Conservation (phyloP, 257 asterid genomes). For the Paraleonurus japonicus region DNA sequence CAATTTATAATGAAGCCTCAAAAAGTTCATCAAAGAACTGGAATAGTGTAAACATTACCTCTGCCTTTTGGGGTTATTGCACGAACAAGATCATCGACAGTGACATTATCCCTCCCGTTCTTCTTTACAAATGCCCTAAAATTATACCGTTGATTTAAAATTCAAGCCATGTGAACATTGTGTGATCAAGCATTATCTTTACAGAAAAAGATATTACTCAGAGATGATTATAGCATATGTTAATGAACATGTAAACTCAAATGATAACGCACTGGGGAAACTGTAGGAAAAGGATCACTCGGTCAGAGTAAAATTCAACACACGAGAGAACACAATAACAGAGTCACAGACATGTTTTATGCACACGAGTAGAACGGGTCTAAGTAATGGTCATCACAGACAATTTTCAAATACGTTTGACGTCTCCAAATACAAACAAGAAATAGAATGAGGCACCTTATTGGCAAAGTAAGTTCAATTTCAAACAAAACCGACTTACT, state of each 20-base stretch:
- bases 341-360: background rate
- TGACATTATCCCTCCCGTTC: conserved; percentile 43
- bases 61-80: conserved; percentile 53
- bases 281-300: background rate
- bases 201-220: background rate
- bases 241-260: background rate
- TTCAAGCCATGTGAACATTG: background rate
- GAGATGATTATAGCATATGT: background rate
- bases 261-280: background rate
- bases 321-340: background rate
- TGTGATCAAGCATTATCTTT: conserved; percentile 1
- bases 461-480: background rate
- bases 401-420: background rate
- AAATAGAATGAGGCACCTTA: background rate
- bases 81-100: conserved; percentile 47
- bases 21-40: conserved; percentile 2
- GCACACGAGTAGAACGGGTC: background rate
- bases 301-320: background rate
- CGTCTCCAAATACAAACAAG: background rate
- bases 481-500: conserved; percentile 5
- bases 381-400: background rate
- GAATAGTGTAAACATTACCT: conserved; percentile 29
- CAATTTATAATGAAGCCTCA: background rate
- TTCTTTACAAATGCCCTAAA: conserved; percentile 40
- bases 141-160: background rate